Evolutionary conservation across 345 rosid species (phyloP).

Genomic region (Melastoma malabathricum): DNA sequence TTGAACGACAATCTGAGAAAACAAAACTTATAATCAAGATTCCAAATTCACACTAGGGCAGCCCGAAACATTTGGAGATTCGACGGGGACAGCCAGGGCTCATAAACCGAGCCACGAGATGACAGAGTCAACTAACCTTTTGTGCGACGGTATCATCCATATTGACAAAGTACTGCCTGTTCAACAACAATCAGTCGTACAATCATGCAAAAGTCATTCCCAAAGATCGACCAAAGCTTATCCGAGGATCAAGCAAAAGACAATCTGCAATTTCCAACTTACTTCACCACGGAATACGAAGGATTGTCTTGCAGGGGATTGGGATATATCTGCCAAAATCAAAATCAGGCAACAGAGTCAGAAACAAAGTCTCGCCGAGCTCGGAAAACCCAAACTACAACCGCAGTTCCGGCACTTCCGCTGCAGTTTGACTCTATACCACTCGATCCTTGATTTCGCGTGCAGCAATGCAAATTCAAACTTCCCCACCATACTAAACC

Average conservation of each 20-base stretch:
- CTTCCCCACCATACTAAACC: too few species aligned
- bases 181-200: background rate
- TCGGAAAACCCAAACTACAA: too few species aligned
- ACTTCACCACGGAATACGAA: conserved; percentile 32
- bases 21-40: background rate
- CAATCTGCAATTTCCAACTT: conserved; percentile 1
- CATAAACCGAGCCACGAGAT: too few species aligned
- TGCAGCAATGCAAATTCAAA: too few species aligned
- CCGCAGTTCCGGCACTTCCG: too few species aligned
- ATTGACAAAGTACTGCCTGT: conserved; percentile 36
- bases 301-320: conserved; percentile 36
- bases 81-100: too few species aligned
- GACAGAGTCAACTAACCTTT: conserved; percentile 11
- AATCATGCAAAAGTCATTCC: background rate
- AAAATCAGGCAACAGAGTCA: background rate
- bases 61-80: too few species aligned
- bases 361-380: background rate
- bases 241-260: background rate
- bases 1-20: conserved; percentile 24
- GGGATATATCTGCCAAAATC: conserved; percentile 21
- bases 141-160: conserved; percentile 25
- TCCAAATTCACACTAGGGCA: too few species aligned
- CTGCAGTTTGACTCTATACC: too few species aligned
- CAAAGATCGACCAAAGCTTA: background rate
- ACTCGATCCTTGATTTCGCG: too few species aligned